Evolutionary conservation across 495 filamentous ascomycete species (phyloP).

Genomic region (Neurospora sp.): DNA sequence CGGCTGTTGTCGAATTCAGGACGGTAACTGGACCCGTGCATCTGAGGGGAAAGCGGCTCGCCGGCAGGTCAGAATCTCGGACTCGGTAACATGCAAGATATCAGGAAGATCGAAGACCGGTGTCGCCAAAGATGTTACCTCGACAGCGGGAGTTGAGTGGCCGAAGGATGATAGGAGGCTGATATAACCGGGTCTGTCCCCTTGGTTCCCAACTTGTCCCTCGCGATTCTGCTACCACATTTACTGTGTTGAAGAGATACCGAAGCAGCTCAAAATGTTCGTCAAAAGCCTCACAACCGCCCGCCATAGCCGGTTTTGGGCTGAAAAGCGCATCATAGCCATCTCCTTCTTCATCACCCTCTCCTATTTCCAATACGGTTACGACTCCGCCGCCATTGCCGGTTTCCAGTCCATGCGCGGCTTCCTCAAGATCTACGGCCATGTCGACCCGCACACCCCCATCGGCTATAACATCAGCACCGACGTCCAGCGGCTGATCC

Average conservation of each 20-base stretch:
- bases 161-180: not conserved
- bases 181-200: not conserved
- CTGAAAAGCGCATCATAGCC: slow-evolving; percentile 18
- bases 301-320: slow-evolving; percentile 5
- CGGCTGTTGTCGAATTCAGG: not conserved
- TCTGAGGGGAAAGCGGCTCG: not conserved
- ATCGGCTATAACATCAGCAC: slow-evolving; percentile 24
- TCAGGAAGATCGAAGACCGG: not conserved
- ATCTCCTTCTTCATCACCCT: slow-evolving; percentile 23
- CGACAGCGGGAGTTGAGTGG: not conserved
- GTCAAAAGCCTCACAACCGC: not conserved
- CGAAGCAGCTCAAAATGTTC: not conserved
- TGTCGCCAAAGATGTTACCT: not conserved
- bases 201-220: not conserved
- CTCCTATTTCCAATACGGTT: slow-evolving; percentile 31
- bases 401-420: slow-evolving; percentile 36
- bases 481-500: slow-evolving; percentile 31
- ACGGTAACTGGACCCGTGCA: not conserved
- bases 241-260: not conserved
- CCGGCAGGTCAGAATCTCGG: not conserved
- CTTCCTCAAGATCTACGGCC: slow-evolving; percentile 37
- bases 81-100: not conserved
- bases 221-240: not conserved
- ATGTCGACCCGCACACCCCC: slow-evolving; percentile 23
- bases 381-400: slow-evolving; percentile 30